These are phyloP conservation scores for Apiospora pterosperma DNA, from an alignment of 2,329 filamentous ascomycete genomes.

Conservation along the genomic window DNA sequence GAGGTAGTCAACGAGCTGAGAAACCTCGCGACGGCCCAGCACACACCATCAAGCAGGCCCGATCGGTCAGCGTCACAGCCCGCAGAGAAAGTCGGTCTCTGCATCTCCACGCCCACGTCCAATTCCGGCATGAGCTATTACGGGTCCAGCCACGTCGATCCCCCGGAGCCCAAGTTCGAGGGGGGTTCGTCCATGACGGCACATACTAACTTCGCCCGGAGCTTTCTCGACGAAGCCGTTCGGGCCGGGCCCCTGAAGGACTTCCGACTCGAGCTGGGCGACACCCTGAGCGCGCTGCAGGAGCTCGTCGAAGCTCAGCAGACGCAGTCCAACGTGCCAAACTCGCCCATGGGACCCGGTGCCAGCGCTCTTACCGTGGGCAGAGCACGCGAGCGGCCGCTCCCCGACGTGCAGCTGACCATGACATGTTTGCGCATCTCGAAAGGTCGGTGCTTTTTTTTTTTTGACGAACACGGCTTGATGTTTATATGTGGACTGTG, in stretches of 20 bases:
- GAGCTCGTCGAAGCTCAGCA: conserved; percentile 36
- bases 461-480: neutral
- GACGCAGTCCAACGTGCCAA: neutral
- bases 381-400: neutral
- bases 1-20: conserved; percentile 19
- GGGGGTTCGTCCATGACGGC: conserved; percentile 47
- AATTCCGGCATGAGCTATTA: neutral
- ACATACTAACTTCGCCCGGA: conserved; percentile 48
- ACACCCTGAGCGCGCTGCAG: conserved; percentile 44
- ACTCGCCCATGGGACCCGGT: neutral
- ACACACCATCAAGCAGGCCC: conserved; percentile 7
- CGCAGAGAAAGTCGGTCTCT: conserved; percentile 24
- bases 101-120: neutral
- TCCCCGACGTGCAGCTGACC: conserved; percentile 1
- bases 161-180: conserved; percentile 40
- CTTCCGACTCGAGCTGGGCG: conserved; percentile 43
- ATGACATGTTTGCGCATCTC: conserved; percentile 6
- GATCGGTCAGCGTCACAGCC: conserved; percentile 27
- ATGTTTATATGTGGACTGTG: neutral
- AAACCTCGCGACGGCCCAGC: conserved; percentile 17
- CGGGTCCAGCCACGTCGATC: neutral
- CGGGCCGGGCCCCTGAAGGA: conserved; percentile 40
- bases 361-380: neutral
- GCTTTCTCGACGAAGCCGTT: conserved; percentile 49
- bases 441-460: neutral